These are phyloP conservation scores for Aspergillus pseudoglaucus DNA, from an alignment of 2,329 filamentous ascomycete genomes.

Conservation along the genomic window DNA sequence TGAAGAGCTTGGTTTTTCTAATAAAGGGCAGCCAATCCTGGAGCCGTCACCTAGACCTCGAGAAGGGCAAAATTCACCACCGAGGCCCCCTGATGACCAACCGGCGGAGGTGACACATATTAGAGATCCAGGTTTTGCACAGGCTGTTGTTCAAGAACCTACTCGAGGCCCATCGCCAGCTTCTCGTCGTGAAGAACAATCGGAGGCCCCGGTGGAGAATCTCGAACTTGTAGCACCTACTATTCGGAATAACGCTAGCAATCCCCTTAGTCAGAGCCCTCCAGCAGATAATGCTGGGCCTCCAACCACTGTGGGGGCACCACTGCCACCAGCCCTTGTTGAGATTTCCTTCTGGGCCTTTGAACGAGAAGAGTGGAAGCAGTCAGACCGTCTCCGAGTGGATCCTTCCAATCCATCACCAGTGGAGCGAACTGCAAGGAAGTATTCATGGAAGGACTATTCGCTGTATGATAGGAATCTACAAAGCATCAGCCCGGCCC, in stretches of 20 bases:
- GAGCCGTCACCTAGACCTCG: slow-evolving; percentile 1
- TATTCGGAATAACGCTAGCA: too few species aligned
- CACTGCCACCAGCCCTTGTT: too few species aligned
- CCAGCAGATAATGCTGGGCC: too few species aligned
- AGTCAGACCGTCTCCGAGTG: slow-evolving; percentile 6
- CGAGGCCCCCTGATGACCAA: background rate
- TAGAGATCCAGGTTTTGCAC: background rate
- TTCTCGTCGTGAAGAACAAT: background rate
- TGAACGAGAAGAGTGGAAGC: slow-evolving; percentile 6
- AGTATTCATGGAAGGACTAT: slow-evolving; percentile 11
- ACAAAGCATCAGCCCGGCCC: slow-evolving; percentile 4
- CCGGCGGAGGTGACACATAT: background rate
- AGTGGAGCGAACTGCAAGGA: slow-evolving; percentile 7
- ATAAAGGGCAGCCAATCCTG: slow-evolving; percentile 1
- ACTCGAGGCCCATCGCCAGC: background rate
- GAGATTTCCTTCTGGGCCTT: background rate
- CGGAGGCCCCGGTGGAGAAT: background rate
- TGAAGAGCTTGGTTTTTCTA: slow-evolving; percentile 5
- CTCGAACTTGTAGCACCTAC: background rate
- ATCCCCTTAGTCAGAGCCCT: too few species aligned
- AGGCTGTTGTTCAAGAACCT: background rate
- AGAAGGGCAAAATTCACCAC: slow-evolving; percentile 1
- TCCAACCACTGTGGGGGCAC: too few species aligned
- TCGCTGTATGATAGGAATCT: slow-evolving; percentile 9
- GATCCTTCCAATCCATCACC: slow-evolving; percentile 7